These are phyloP conservation scores for Saccharomyces hybrid DNA, from an alignment of 1,139 yeast species.

Conservation along the genomic window DNA sequence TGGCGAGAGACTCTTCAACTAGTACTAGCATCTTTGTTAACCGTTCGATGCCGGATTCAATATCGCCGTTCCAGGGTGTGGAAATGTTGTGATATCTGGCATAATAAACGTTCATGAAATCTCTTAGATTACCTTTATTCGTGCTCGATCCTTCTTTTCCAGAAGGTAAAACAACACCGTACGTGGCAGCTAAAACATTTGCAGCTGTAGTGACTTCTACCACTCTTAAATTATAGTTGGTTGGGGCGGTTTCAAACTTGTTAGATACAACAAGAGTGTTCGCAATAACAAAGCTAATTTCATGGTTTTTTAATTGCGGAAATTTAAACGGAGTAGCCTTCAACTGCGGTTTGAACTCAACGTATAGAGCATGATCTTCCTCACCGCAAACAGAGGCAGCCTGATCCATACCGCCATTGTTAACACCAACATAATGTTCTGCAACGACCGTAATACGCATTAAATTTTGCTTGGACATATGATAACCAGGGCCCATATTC, in stretches of 20 bases:
- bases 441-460: constrained; percentile 58
- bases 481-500: constrained; percentile 37
- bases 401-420: constrained; percentile 77
- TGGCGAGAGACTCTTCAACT: constrained; percentile 37
- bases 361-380: constrained; percentile 49
- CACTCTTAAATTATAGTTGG: constrained; percentile 60
- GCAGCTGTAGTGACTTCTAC: constrained; percentile 65
- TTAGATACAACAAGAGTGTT: constrained; percentile 57
- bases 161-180: constrained; percentile 37
- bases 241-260: constrained; percentile 64
- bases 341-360: constrained; percentile 55
- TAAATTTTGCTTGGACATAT: constrained; percentile 45
- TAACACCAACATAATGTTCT: constrained; percentile 68
- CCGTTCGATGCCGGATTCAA: constrained; percentile 40
- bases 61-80: constrained; percentile 43
- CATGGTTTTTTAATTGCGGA: constrained; percentile 41
- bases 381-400: constrained; percentile 68
- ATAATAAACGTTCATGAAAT: constrained; percentile 50
- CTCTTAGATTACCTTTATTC: constrained; percentile 57
- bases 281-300: constrained; percentile 52
- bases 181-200: constrained; percentile 45
- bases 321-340: constrained; percentile 50
- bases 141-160: constrained; percentile 46
- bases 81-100: constrained; percentile 32
- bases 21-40: constrained; percentile 38